Base-by-base conservation (phyloP, 441 rosid genomes). In the Adansonia gregorii region DNA sequence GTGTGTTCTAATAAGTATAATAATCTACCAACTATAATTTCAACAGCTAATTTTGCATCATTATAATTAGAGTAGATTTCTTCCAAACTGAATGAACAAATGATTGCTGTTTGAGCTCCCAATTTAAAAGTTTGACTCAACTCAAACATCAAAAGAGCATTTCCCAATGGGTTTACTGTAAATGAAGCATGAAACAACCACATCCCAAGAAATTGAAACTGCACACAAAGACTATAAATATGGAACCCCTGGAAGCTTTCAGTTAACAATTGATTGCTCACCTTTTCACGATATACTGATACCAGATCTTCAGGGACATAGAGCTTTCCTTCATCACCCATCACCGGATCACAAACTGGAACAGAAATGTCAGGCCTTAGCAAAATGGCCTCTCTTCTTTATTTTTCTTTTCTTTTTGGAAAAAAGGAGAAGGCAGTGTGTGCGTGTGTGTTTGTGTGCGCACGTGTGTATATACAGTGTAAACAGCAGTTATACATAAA, bases 281-380 rank as follows among this genome's bases (percentile, higher is more conserved):
- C 98, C 97, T 90, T 97, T 78, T 94, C 95, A 78, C 92, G 94
- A 75, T 97, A 97, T 66, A 97, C 98, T 51, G 89, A 83, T 66
- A 93, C 91, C 80, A 94, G 83, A 82, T 94, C 98, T 74, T 82
- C 83, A 12, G 97, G 98, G 41, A 97, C 96, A 88, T 97, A 97
- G 74, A 97, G 95, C 92, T 93, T 97, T 76, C 99, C 99, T 79
- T 92, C 98, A 85, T 97, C 99, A 74, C 99, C 99, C 94, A 97
- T 79, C 77, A 97, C 99, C 17, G 99, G 99, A 88, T 97, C 98
- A 84, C 99, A 97, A 85, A 97, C 99, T 94, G 84, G 71, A 82
- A 71, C 83, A 82, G 66, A 78, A 74, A 66, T n/a, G 52, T 41
- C 45, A 63, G 3, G 76, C 49, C 65, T 78, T 39, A 76, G 70